A percentile compares a stretch with the other conserved stretches of the same genome.
Evolutionary conservation across 2,329 filamentous ascomycete genomes (phyloP).

Genomic region (Talaromyces atroroseus): DNA sequence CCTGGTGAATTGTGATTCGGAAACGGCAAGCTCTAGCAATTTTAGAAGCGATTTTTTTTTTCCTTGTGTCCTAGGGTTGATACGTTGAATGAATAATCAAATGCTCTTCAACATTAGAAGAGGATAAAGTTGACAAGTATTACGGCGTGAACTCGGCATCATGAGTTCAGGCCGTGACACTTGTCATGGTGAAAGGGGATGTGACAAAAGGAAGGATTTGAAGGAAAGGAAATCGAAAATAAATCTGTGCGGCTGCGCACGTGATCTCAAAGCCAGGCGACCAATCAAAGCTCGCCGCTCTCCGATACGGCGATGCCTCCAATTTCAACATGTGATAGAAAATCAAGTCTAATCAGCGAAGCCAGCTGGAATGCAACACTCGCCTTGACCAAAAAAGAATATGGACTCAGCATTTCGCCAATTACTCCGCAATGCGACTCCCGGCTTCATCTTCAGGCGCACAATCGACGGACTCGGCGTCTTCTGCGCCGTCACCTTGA

Average conservation of each 20-base stretch:
- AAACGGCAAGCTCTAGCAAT: slow-evolving; percentile 54
- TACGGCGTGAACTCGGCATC: slow-evolving; percentile 1
- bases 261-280: background rate
- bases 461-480: slow-evolving; percentile 28
- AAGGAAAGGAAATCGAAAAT: slow-evolving; percentile 1
- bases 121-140: background rate
- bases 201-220: slow-evolving; percentile 1
- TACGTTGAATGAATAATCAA: background rate
- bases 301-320: background rate
- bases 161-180: background rate
- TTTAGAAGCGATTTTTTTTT: slow-evolving; percentile 36
- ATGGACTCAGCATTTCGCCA: slow-evolving; percentile 29
- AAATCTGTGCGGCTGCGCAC: slow-evolving; percentile 4
- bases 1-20: slow-evolving; percentile 41
- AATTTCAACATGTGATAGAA: slow-evolving; percentile 3
- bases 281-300: slow-evolving; percentile 2
- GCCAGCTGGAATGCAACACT: background rate
- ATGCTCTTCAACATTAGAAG: background rate
- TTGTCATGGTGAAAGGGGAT: background rate
- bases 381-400: slow-evolving; percentile 10
- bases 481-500: slow-evolving; percentile 32
- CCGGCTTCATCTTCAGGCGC: slow-evolving; percentile 22
- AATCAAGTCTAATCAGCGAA: background rate
- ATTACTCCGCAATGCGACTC: slow-evolving; percentile 20
- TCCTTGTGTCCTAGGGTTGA: background rate